Base-by-base conservation (phyloP, 2,329 filamentous ascomycete species). In the Didymella segeticola region DNA sequence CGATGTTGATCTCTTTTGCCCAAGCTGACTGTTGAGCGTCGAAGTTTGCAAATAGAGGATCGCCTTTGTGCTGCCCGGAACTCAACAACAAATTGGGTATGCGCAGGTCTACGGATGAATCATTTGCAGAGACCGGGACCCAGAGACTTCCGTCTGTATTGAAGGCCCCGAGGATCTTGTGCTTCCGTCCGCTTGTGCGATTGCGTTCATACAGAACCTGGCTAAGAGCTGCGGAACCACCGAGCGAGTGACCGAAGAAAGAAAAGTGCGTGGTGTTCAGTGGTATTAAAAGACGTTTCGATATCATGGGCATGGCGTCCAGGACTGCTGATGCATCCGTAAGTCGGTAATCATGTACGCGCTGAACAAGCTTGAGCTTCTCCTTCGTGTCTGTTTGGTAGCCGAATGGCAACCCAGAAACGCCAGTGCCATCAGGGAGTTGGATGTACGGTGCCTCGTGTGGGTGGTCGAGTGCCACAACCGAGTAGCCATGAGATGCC, bases 381-480 rank as follows among this genome's bases (percentile, higher is more conserved):
- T 42, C 49, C 6, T 48, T 14, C 2, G 38, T 37, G 11, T 33
- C 15, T 2, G 33, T 33, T 10, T 37, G 23, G 15, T 39, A 53
- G 45, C 45, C 30, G 14, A 58, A 43, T 6, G 43, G 25, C 11
- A 53, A 26, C 10, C 53, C 57, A 8, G 30, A 5, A 26, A 58
- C 33, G 9, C 27, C 39, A 0, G 57, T 61, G 17, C 57, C 53
- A 22, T 64, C 27, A 2, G 62, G 60, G 5, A 58, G 57, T 25
- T 59, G 29, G 3, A 64, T 30, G 27, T 57, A 64, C 12, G 59
- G 60, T 30, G 55, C 50, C 37, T 64, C 62, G 46, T 57, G 53
- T 1, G 62, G 62, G 34, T 64, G 62, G 31, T 62, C 62, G 2
- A 62, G 26, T 10, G 49, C 55, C 10, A 62, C 41, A n/a, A 62